Evolutionary conservation across 2,329 filamentous ascomycete genomes (phyloP).

Genomic region (Clonostachys byssicola): DNA sequence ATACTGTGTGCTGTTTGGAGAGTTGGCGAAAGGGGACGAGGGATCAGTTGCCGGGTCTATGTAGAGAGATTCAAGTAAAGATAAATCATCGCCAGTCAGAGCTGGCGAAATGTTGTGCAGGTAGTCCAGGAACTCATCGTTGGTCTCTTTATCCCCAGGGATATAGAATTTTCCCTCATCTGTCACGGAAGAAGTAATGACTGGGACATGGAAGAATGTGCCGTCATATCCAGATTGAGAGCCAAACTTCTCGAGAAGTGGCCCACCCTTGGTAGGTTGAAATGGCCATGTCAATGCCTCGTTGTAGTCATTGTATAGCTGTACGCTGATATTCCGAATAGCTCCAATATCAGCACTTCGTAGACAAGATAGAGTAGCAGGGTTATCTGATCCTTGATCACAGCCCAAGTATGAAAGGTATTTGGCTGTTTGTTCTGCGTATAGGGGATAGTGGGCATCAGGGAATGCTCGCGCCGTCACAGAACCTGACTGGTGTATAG

Average conservation of each 20-base stretch:
- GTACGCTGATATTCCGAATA: slow-evolving; percentile 28
- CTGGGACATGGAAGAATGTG: slow-evolving; percentile 27
- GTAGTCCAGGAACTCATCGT: slow-evolving; percentile 27
- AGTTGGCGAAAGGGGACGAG: slow-evolving; percentile 25
- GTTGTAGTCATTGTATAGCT: slow-evolving; percentile 28
- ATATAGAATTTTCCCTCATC: slow-evolving; percentile 27
- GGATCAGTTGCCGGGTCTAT: slow-evolving; percentile 23
- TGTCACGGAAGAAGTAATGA: slow-evolving; percentile 27
- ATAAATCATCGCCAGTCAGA: slow-evolving; percentile 19
- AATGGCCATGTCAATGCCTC: slow-evolving; percentile 41
- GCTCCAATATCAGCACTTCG: slow-evolving; percentile 24
- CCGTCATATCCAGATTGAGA: slow-evolving; percentile 30
- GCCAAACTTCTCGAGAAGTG: slow-evolving; percentile 39
- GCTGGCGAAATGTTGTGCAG: slow-evolving; percentile 24
- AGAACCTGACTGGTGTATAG: slow-evolving; percentile 28
- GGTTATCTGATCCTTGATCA: slow-evolving; percentile 13
- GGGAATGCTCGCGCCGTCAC: slow-evolving; percentile 29
- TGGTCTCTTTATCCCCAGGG: slow-evolving; percentile 23
- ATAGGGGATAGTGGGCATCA: slow-evolving; percentile 23
- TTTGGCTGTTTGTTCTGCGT: slow-evolving; percentile 21
- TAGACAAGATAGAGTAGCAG: slow-evolving; percentile 29
- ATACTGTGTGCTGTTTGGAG: slow-evolving; percentile 36
- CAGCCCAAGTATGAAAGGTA: slow-evolving; percentile 21
- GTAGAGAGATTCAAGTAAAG: slow-evolving; percentile 20
- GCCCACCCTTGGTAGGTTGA: slow-evolving; percentile 39